phyloP scores from a whole-genome alignment of 2,329 filamentous ascomycete genomes.

The Hypoxylon rubiginosum region DNA sequence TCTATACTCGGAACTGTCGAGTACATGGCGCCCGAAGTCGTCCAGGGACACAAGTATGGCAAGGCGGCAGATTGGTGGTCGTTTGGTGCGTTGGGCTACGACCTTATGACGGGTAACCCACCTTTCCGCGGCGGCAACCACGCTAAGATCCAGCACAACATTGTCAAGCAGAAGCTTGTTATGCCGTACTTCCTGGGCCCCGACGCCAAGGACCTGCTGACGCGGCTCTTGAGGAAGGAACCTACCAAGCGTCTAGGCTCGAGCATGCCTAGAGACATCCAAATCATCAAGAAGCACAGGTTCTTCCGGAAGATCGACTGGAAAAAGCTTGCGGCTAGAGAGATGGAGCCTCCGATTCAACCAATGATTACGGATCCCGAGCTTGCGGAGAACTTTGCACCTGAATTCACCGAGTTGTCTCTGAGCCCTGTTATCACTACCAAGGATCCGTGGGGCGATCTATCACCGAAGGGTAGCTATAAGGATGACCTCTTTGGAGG shows the following conservation, averaged over 20 bases:
- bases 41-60: constrained; percentile 89
- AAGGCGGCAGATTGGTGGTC: constrained; percentile 99
- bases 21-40: constrained; percentile 98
- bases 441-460: constrained; percentile 58
- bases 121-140: constrained; percentile 93
- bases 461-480: constrained; percentile 52
- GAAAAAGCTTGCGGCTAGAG: constrained; percentile 84
- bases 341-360: constrained; percentile 89
- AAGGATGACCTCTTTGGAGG: constrained; percentile 73
- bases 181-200: constrained; percentile 91
- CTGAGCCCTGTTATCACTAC: constrained; percentile 77
- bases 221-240: constrained; percentile 90
- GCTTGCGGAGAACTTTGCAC: constrained; percentile 94
- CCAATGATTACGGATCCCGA: constrained; percentile 96
- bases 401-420: constrained; percentile 89
- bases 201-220: constrained; percentile 95
- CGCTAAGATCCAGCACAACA: constrained; percentile 95
- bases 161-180: constrained; percentile 89
- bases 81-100: constrained; percentile 90
- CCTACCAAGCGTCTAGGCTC: constrained; percentile 89
- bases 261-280: constrained; percentile 89
- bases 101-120: constrained; percentile 91
- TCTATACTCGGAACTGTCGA: constrained; percentile 95
- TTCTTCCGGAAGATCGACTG: constrained; percentile 99
- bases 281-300: constrained; percentile 88